Percentiles rank a stretch among this genome's conserved stretches.
phyloP scores from a whole-genome alignment of 176 grass and related monocot genomes.

The Puccinellia tenuiflora region DNA sequence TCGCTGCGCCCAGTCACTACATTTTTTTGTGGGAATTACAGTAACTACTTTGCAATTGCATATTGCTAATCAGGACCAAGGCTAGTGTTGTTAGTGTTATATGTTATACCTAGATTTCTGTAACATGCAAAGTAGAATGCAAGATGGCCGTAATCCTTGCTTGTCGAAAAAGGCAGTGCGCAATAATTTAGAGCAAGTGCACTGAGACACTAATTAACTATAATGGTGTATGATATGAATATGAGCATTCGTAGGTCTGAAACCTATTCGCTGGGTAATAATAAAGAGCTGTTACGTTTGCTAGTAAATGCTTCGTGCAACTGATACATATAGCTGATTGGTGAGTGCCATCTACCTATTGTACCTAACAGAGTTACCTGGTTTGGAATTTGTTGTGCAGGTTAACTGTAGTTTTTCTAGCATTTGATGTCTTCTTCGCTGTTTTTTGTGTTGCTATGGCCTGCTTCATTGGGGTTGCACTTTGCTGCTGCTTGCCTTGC shows the following conservation, averaged over 20 bases:
- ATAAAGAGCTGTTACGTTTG: not conserved
- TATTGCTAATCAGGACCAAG: not conserved
- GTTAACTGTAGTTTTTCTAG: conserved; percentile 74
- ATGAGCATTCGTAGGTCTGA: not conserved
- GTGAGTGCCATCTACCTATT: not conserved
- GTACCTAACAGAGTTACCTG: not conserved
- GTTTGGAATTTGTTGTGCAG: conserved; percentile 35
- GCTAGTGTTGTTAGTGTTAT: not conserved
- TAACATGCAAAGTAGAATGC: not conserved
- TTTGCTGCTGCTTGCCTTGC: conserved; percentile 96
- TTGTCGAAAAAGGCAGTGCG: not conserved
- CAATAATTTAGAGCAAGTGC: not conserved
- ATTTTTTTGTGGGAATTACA: not conserved
- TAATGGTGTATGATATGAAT: not conserved
- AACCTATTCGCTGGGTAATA: not conserved
- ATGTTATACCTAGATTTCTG: not conserved
- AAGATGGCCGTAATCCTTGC: not conserved
- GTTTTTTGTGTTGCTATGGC: conserved; percentile 81
- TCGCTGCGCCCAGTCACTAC: not conserved
- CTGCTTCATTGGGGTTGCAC: conserved; percentile 87
- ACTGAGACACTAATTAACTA: not conserved
- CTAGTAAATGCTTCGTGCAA: not conserved
- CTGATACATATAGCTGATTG: not conserved
- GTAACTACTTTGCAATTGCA: not conserved
- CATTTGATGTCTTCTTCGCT: conserved; percentile 84